A percentile compares a stretch with the other conserved stretches of the same genome.
Conservation (phyloP, 1,139 yeast genomes). For the Kurtzmaniella quercitrusa region DNA sequence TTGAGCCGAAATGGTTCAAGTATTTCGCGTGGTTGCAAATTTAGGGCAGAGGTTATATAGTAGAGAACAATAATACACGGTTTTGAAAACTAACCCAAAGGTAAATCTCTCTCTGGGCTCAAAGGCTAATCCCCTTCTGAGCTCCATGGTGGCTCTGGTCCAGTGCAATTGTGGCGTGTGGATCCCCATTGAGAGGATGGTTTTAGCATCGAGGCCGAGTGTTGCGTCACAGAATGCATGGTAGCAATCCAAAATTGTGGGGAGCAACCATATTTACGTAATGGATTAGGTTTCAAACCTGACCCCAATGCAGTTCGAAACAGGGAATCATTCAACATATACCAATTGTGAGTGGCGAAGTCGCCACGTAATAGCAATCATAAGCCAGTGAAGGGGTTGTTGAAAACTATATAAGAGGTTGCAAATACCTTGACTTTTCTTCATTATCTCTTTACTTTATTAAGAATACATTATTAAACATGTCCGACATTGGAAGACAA, state of each 20-base stretch:
- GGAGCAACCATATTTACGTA: no score
- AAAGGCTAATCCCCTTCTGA: no score
- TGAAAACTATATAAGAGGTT: not conserved
- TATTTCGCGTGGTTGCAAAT: constrained; percentile 58
- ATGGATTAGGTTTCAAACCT: not conserved
- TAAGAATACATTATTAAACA: constrained; percentile 10
- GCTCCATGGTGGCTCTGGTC: constrained; percentile 2
- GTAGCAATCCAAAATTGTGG: not conserved
- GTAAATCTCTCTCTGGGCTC: no score
- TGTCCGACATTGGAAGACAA: constrained; percentile 47
- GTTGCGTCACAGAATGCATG: not conserved
- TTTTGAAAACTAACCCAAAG: no score
- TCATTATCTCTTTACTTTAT: not conserved
- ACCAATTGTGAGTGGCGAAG: not conserved
- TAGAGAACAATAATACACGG: no score
- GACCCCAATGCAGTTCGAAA: not conserved
- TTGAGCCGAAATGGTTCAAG: constrained; percentile 79
- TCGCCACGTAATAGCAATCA: not conserved
- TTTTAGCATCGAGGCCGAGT: not conserved
- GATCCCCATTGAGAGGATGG: no score
- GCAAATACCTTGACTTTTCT: not conserved
- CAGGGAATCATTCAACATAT: not conserved
- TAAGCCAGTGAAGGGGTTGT: not conserved
- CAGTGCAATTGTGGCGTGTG: not conserved
- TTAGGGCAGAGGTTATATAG: no score